Conservation (phyloP, 2,329 filamentous ascomycete species). For the Pseudocercospora macadamiae region DNA sequence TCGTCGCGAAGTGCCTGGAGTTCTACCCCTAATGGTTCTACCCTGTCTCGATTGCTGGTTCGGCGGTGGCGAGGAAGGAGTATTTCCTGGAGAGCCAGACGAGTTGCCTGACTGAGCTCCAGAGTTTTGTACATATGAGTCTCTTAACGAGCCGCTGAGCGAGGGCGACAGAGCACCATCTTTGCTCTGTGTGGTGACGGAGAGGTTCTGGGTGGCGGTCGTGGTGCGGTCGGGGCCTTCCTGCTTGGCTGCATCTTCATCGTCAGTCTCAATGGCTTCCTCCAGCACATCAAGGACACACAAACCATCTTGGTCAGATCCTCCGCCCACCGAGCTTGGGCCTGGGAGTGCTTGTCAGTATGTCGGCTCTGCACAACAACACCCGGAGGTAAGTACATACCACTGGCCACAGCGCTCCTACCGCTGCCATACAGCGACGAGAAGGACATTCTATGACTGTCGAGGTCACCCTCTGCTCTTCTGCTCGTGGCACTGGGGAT, state of each 20-base stretch:
- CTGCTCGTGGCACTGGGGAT: conserved; percentile 25
- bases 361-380: not conserved
- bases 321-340: conserved; percentile 48
- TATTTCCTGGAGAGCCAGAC: conserved; percentile 78
- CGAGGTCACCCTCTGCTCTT: conserved; percentile 37
- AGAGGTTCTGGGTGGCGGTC: conserved; percentile 49
- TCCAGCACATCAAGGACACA: conserved; percentile 14
- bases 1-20: conserved; percentile 65
- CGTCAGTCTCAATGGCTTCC: conserved; percentile 18
- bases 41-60: conserved; percentile 23
- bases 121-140: conserved; percentile 20
- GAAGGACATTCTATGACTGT: conserved; percentile 70
- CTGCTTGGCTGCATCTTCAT: conserved; percentile 16
- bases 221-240: conserved; percentile 33
- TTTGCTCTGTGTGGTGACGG: conserved; percentile 49
- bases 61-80: conserved; percentile 56
- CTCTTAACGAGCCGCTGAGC: conserved; percentile 40
- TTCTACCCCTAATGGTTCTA: conserved; percentile 44
- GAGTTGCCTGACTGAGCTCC: conserved; percentile 69
- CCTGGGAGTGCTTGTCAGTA: conserved; percentile 7
- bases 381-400: not conserved
- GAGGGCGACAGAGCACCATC: conserved; percentile 48
- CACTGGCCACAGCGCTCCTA: conserved; percentile 53
- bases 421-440: conserved; percentile 73
- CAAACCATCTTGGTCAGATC: conserved; percentile 50